Percentiles rank a stretch among this genome's conserved stretches.
phyloP scores from a whole-genome alignment of 2,329 filamentous ascomycete genomes.

The Talaromyces sp. region DNA sequence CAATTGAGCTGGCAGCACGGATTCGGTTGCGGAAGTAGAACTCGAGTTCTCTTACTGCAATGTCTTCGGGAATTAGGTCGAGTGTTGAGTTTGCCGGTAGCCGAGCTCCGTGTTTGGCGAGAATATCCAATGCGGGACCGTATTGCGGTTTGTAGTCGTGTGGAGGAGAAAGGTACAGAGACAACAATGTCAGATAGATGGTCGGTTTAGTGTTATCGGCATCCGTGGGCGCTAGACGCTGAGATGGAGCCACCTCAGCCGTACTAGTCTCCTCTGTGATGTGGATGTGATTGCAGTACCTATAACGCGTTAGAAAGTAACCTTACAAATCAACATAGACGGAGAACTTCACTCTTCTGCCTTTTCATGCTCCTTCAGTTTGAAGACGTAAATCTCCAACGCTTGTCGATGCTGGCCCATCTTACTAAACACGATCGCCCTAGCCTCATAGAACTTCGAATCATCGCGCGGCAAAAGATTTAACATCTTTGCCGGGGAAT shows the following conservation, averaged over 20 bases:
- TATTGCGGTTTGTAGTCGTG: conserved; percentile 69
- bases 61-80: conserved; percentile 73
- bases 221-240: conserved; percentile 42
- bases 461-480: conserved; percentile 75
- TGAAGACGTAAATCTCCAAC: conserved; percentile 96
- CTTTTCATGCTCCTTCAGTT: conserved; percentile 78
- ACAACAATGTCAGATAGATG: conserved; percentile 88
- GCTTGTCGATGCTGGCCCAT: conserved; percentile 96
- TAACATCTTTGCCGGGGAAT: conserved; percentile 76
- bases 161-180: conserved; percentile 81
- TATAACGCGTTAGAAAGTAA: conserved; percentile 30
- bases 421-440: conserved; percentile 86
- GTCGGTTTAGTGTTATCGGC: conserved; percentile 61
- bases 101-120: conserved; percentile 89
- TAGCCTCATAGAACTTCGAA: conserved; percentile 78
- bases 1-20: conserved; percentile 73
- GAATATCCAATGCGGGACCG: conserved; percentile 74
- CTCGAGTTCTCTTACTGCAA: conserved; percentile 75
- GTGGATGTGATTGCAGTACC: conserved; percentile 86
- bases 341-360: conserved; percentile 74
- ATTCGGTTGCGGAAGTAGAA: conserved; percentile 92
- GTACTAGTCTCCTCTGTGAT: conserved; percentile 52
- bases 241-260: conserved; percentile 31
- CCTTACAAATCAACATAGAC: conserved; percentile 21
- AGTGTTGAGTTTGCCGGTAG: conserved; percentile 84